These are phyloP conservation scores for Paraphoma chrysanthemicola DNA, from an alignment of 2,329 filamentous ascomycete genomes.

Conservation along the genomic window DNA sequence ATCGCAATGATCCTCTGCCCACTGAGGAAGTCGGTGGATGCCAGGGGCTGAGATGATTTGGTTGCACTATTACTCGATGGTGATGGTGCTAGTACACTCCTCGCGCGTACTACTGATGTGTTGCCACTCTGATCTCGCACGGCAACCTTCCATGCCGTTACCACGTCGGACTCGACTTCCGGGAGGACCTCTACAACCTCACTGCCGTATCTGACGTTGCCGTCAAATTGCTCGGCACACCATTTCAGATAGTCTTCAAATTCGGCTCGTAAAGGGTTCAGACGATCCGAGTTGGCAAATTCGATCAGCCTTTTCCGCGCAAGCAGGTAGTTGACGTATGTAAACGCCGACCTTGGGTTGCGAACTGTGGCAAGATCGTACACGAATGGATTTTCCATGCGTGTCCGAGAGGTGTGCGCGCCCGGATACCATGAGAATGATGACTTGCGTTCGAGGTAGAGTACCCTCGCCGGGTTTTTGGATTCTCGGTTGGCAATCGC, in stretches of 20 bases:
- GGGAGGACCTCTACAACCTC: slow-evolving; percentile 40
- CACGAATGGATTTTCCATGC: slow-evolving; percentile 45
- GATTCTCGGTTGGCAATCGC: slow-evolving; percentile 45
- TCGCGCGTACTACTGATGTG: slow-evolving; percentile 31
- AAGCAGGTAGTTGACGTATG: slow-evolving; percentile 44
- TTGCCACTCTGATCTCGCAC: slow-evolving; percentile 34
- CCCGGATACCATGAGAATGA: slow-evolving; percentile 42
- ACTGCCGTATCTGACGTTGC: slow-evolving; percentile 37
- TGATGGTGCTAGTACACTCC: slow-evolving; percentile 36
- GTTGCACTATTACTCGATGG: slow-evolving; percentile 18
- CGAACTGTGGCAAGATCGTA: slow-evolving; percentile 45
- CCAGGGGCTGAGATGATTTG: slow-evolving; percentile 24
- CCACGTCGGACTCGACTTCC: slow-evolving; percentile 24
- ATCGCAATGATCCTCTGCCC: slow-evolving; percentile 44
- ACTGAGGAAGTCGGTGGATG: slow-evolving; percentile 35
- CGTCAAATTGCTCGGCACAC: slow-evolving; percentile 43
- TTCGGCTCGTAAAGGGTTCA: slow-evolving; percentile 47
- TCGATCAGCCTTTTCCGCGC: slow-evolving; percentile 39
- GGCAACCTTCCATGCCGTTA: slow-evolving; percentile 37
- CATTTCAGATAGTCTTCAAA: slow-evolving; percentile 49
- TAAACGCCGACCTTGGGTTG: slow-evolving; percentile 46
- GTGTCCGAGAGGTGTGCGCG: slow-evolving; percentile 36
- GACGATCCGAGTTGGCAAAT: slow-evolving; percentile 46
- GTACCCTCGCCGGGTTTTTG: slow-evolving; percentile 27
- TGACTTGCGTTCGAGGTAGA: slow-evolving; percentile 43